Percentiles rank a stretch among this genome's conserved stretches.
Evolutionary conservation across 78 protist genomes (phyloP).

Genomic region (Dictyostelium capitatum): DNA sequence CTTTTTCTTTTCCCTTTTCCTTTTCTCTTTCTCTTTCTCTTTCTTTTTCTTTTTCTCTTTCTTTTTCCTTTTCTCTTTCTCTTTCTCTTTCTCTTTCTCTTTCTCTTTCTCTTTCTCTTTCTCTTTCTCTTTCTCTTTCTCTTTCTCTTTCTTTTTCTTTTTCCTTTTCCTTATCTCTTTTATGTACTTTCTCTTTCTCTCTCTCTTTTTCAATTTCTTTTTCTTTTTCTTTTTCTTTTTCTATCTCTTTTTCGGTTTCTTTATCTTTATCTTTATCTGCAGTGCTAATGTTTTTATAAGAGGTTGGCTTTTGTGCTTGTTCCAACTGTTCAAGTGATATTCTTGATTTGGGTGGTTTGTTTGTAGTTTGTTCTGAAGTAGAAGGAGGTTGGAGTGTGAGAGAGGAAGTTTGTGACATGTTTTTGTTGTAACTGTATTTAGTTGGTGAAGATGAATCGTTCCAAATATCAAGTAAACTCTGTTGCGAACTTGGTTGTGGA

Average conservation of each 20-base stretch:
- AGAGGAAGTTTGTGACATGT: too few species aligned
- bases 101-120: neutral
- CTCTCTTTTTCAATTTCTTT: conserved; percentile 7
- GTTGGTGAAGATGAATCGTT: too few species aligned
- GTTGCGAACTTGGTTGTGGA: too few species aligned
- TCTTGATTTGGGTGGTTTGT: neutral
- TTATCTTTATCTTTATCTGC: neutral
- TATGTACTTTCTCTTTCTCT: neutral
- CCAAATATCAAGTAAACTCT: too few species aligned
- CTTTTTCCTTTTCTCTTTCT: neutral
- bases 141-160: too few species aligned
- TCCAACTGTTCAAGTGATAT: conserved; percentile 13
- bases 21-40: neutral
- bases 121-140: too few species aligned
- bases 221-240: conserved; percentile 10
- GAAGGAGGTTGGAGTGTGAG: too few species aligned
- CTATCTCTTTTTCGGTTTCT: neutral
- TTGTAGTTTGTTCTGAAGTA: too few species aligned
- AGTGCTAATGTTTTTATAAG: neutral
- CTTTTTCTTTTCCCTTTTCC: neutral
- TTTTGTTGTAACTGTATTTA: too few species aligned
- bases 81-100: neutral
- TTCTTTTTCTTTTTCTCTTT: conserved; percentile 1
- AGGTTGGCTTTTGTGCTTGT: conserved; percentile 20
- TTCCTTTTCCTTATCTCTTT: too few species aligned